Conservation (phyloP, 345 rosid species). For the Abelmoschus esculentus region DNA sequence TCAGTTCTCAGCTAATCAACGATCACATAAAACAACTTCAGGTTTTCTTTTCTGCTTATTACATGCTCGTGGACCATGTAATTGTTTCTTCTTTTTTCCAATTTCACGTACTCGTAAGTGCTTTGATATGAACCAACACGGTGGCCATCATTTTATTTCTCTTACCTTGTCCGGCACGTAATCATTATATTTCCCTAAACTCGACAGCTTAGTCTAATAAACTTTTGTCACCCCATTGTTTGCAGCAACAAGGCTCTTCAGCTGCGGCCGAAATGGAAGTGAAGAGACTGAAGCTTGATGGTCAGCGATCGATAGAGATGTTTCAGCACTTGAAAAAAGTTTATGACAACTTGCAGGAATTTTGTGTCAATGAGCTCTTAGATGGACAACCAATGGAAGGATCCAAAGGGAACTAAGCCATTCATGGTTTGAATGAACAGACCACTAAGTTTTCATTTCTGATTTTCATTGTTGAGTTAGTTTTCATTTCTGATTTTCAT, state of each 20-base stretch:
- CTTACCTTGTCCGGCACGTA: not conserved
- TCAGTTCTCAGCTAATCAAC: constrained; percentile 38
- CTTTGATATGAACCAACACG: not conserved
- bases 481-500: no score
- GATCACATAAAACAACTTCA: constrained; percentile 59
- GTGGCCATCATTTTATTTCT: not conserved
- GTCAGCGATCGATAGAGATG: constrained; percentile 29
- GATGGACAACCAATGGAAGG: constrained; percentile 24
- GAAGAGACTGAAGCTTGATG: constrained; percentile 53
- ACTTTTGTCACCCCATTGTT: not conserved
- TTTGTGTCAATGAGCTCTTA: constrained; percentile 45
- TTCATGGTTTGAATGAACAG: not conserved
- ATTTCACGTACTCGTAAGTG: not conserved
- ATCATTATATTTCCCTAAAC: not conserved
- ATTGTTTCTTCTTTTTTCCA: not conserved
- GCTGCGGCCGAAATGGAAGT: constrained; percentile 63
- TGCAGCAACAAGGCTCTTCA: constrained; percentile 48
- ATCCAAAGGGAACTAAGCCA: not conserved
- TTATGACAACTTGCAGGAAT: constrained; percentile 50
- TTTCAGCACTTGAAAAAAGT: constrained; percentile 56
- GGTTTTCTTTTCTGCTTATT: constrained; percentile 35
- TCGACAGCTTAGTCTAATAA: not conserved
- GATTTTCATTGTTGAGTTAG: not conserved
- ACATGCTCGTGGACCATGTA: not conserved
- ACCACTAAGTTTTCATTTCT: not conserved